Evolutionary conservation across 2,329 filamentous ascomycete genomes (phyloP).

Genomic region (Cordyceps farinosa): DNA sequence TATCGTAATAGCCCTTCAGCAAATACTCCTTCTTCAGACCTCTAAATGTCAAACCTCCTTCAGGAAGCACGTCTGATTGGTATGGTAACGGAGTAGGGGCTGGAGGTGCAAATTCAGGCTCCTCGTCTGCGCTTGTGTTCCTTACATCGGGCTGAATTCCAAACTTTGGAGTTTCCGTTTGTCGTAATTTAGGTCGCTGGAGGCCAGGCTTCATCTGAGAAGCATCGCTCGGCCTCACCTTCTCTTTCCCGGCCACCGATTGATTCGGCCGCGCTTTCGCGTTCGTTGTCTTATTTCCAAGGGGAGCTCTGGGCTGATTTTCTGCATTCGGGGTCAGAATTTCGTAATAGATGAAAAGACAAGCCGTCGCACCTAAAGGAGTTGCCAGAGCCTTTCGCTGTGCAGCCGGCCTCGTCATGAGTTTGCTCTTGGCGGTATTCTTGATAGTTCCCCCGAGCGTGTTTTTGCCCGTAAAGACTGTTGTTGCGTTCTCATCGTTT

Average conservation of each 20-base stretch:
- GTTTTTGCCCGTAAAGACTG: constrained; percentile 36
- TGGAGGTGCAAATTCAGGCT: constrained; percentile 88
- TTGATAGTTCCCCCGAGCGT: constrained; percentile 53
- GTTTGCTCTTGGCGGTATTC: constrained; percentile 34
- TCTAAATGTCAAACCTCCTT: constrained; percentile 53
- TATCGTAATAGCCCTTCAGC: constrained; percentile 58
- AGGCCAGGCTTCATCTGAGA: constrained; percentile 55
- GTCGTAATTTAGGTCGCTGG: constrained; percentile 54
- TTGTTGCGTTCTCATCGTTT: constrained; percentile 75
- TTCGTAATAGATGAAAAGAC: not conserved
- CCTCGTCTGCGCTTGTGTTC: constrained; percentile 55
- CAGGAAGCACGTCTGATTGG: constrained; percentile 65
- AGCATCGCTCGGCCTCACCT: constrained; percentile 59
- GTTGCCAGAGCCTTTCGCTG: constrained; percentile 64
- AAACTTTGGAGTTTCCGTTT: constrained; percentile 56
- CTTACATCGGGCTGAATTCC: constrained; percentile 55
- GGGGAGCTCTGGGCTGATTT: constrained; percentile 65
- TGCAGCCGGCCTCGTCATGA: constrained; percentile 44
- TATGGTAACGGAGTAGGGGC: constrained; percentile 63
- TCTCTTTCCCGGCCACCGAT: constrained; percentile 60
- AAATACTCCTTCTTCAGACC: constrained; percentile 56
- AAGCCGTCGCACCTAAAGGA: constrained; percentile 64
- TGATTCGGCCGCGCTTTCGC: constrained; percentile 71
- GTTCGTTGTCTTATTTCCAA: constrained; percentile 96
- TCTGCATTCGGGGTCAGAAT: constrained; percentile 22